Conservation (phyloP, 306 rosid species). For the Prosopis cineraria region DNA sequence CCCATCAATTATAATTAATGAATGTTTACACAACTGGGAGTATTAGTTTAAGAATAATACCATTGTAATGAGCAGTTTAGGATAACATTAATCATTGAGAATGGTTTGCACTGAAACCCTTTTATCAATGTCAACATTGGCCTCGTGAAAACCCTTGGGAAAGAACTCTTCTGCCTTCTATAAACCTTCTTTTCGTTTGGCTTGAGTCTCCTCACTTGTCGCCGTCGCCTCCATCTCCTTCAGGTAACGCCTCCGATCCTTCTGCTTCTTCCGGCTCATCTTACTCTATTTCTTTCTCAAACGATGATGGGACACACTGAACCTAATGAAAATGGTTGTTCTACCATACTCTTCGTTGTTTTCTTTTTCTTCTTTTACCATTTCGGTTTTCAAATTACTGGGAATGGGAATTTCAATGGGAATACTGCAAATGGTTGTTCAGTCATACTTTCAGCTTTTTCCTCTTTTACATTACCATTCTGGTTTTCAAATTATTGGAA, state of each 20-base stretch:
- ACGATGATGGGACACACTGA: not conserved
- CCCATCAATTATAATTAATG: no score
- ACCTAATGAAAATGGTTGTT: not conserved
- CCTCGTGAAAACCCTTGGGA: not conserved
- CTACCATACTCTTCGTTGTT: not conserved
- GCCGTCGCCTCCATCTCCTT: not conserved
- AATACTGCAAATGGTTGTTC: not conserved
- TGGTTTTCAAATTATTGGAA: no score
- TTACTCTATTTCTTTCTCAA: not conserved
- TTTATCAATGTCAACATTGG: no score
- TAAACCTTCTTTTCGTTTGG: not conserved
- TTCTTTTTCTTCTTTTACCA: not conserved
- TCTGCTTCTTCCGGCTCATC: not conserved
- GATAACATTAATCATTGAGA: no score
- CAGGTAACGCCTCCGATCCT: not conserved
- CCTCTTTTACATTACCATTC: no score
- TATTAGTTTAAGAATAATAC: no score
- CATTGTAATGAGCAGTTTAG: no score
- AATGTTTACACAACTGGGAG: no score
- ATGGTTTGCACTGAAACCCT: no score
- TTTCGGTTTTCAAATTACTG: not conserved
- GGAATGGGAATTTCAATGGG: not conserved
- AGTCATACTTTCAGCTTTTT: no score
- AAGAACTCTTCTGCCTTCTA: not conserved
- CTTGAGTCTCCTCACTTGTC: not conserved